Evolutionary conservation across 768 basidiomycete genomes (phyloP), one percentile per base, ranked within the genome.

Genomic region (Mrakia hoshinonis): DNA sequence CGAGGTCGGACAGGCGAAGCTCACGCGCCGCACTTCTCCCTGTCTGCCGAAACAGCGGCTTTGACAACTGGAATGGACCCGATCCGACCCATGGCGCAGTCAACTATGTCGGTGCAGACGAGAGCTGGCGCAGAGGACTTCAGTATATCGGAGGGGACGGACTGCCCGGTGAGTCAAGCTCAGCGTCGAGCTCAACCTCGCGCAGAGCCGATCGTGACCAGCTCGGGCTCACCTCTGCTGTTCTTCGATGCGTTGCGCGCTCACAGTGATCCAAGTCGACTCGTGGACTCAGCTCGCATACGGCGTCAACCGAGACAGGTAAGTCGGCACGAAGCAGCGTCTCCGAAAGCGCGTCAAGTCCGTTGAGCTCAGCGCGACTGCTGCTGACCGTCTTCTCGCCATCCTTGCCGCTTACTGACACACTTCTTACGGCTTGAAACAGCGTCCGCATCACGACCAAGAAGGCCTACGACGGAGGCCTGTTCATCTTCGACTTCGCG

Each of bases 91-190:
- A 68, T 29, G 67, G 67, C 18, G 11, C 20, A 4, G 67, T 68
- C 67, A 68, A 68, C 67, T 68, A 68, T 54, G 43, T 60, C 46
- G 67, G 55, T 12, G 54, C n/a, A 11, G 54, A 47, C 20, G 22
- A 12, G 26, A 39, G 24, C 52, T 68, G 55, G 67, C 26, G 4
- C 2, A 58, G 22, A 29, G 67, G 67, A 0, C 54, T 68, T 38
- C 29, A 58, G 11, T 68, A 58, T 43, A 60, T 68, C 54, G 67
- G 43, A 18, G 3, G 18, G 18, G 54, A 68, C 13, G 67, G 48
- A 11, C 13, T 43, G 1, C 58, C 58, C 0, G 58, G 13, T 29
- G 31, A 13, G 55, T 58, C 31, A 13, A 36, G 26, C 54, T 29
- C 26, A 13, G 29, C 26, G 18, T n/a, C 43, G 43, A 15, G 15